These are phyloP conservation scores for Cetradonia linearis DNA, from an alignment of 495 filamentous ascomycete species.

Conservation along the genomic window DNA sequence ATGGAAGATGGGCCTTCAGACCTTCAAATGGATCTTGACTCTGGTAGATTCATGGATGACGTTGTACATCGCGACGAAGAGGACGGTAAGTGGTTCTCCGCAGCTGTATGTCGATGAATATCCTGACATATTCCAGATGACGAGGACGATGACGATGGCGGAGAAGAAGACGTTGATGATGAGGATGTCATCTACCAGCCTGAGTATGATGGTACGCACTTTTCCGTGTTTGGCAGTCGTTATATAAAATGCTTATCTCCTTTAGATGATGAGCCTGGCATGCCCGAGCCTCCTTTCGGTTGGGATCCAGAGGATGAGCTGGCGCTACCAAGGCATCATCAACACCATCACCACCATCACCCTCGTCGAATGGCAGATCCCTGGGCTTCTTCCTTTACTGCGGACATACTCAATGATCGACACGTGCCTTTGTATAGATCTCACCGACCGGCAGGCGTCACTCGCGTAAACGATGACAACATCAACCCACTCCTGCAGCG, in stretches of 20 bases:
- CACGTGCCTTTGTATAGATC: conserved; percentile 41
- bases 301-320: conserved; percentile 43
- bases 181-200: conserved; percentile 52
- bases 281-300: conserved; percentile 39
- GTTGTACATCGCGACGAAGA: conserved; percentile 60
- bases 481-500: conserved; percentile 61
- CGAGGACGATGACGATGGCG: conserved; percentile 49
- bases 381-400: conserved; percentile 30
- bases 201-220: conserved; percentile 26
- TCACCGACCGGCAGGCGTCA: conserved; percentile 39
- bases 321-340: conserved; percentile 37
- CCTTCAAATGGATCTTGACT: conserved; percentile 21
- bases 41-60: conserved; percentile 37
- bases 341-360: conserved; percentile 37
- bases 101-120: neutral
- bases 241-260: neutral
- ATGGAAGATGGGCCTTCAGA: conserved; percentile 12
- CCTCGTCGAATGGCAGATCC: conserved; percentile 23
- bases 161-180: conserved; percentile 62
- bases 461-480: conserved; percentile 60
- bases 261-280: conserved; percentile 37
- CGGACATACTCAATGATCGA: conserved; percentile 26
- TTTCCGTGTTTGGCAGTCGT: no score
- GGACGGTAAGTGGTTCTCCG: conserved; percentile 42
- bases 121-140: conserved; percentile 26